These are phyloP conservation scores for Penicillium lividum DNA, from an alignment of 495 filamentous ascomycete species.

Conservation along the genomic window DNA sequence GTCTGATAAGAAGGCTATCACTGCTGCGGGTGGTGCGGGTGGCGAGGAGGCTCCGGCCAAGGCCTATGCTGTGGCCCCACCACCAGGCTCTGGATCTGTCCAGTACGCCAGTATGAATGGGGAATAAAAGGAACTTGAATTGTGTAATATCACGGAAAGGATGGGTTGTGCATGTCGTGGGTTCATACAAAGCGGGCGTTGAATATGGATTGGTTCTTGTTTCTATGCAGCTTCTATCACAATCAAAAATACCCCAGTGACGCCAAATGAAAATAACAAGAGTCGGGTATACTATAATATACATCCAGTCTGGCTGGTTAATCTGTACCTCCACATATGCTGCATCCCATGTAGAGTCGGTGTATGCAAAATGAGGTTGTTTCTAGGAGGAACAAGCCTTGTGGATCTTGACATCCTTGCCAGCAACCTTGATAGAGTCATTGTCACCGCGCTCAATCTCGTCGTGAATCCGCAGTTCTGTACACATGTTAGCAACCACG, in stretches of 20 bases:
- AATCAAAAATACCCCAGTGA: constrained; percentile 39
- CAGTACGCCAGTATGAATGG: constrained; percentile 85
- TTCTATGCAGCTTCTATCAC: constrained; percentile 42
- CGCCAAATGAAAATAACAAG: constrained; percentile 33
- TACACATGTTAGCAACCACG: constrained; percentile 13
- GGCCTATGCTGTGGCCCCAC: constrained; percentile 64
- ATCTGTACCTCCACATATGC: constrained; percentile 1
- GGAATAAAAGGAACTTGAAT: constrained; percentile 51
- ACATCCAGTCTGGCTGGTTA: constrained; percentile 17
- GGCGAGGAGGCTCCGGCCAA: constrained; percentile 46
- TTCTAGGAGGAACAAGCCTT: constrained; percentile 41
- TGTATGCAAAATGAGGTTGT: background rate
- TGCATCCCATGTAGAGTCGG: background rate
- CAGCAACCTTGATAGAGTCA: constrained; percentile 69
- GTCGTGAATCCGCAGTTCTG: constrained; percentile 85
- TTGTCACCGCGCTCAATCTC: constrained; percentile 92
- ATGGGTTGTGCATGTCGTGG: constrained; percentile 31
- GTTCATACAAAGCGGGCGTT: constrained; percentile 45
- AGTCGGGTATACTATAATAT: constrained; percentile 53
- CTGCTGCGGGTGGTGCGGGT: constrained; percentile 31
- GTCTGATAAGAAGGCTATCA: constrained; percentile 35
- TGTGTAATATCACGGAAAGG: constrained; percentile 4
- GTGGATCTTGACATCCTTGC: constrained; percentile 46
- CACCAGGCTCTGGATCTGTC: constrained; percentile 79
- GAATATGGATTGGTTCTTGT: constrained; percentile 28